phyloP scores from a whole-genome alignment of 345 rosid species.

The Euclidium syriacum region DNA sequence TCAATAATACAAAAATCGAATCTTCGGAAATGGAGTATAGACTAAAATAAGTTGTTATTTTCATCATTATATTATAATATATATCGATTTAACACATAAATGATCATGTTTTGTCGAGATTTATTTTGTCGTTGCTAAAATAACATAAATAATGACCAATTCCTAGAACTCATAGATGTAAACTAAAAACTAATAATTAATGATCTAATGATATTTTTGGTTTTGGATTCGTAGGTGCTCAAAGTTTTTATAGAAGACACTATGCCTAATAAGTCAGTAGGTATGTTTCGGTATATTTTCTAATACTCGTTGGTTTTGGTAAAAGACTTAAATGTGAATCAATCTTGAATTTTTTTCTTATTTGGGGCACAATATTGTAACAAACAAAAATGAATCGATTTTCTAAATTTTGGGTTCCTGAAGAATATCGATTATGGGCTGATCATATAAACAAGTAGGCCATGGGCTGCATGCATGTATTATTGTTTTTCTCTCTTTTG shows the following conservation, averaged over 20 bases:
- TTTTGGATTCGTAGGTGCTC: background rate
- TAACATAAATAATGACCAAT: background rate
- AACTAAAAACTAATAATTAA: too few relatives aligned
- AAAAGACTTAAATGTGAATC: background rate
- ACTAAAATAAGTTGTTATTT: background rate
- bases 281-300: background rate
- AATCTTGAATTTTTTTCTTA: background rate
- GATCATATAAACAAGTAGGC: background rate
- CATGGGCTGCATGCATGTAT: background rate
- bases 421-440: background rate
- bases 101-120: too few relatives aligned
- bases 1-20: conserved; percentile 7
- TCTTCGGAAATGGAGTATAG: background rate
- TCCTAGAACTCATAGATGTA: too few relatives aligned
- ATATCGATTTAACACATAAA: too few relatives aligned
- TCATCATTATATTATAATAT: background rate
- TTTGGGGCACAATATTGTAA: background rate
- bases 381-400: background rate
- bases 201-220: too few relatives aligned
- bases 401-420: background rate
- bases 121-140: background rate
- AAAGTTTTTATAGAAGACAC: background rate
- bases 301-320: background rate
- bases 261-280: background rate
- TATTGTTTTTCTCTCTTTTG: background rate